A percentile compares a stretch with the other conserved stretches of the same genome.
phyloP scores from a whole-genome alignment of 148 eudicot genomes.

The Cornus florida region DNA sequence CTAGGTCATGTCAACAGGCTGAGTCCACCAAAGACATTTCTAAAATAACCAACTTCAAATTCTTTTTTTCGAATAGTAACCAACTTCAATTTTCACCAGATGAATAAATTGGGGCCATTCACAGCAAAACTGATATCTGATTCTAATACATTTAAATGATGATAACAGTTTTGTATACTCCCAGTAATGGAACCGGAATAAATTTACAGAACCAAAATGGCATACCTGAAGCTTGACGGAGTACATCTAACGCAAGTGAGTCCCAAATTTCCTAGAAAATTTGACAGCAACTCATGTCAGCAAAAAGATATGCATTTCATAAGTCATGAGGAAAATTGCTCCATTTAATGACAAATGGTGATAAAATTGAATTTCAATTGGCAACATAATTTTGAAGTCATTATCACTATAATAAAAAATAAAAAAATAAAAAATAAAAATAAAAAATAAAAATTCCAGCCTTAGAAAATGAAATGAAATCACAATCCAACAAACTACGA shows the following conservation, averaged over 20 bases:
- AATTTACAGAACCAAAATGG: background rate
- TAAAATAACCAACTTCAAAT: background rate
- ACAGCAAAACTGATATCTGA: background rate
- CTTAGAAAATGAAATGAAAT: too few species aligned
- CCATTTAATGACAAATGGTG: background rate
- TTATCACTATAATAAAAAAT: background rate
- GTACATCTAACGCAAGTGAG: conserved; percentile 72
- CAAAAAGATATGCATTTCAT: background rate
- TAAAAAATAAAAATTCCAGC: too few species aligned
- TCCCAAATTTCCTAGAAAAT: conserved; percentile 77
- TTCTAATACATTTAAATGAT: background rate
- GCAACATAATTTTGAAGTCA: background rate
- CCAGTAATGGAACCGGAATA: background rate
- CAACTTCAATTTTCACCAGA: background rate
- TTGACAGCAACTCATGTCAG: conserved; percentile 4
- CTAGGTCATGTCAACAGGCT: background rate
- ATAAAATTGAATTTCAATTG: background rate
- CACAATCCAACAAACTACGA: too few species aligned
- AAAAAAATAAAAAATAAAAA: too few species aligned
- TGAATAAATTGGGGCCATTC: too few species aligned
- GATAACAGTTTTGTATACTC: background rate
- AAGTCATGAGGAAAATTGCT: background rate
- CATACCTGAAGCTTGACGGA: conserved; percentile 82
- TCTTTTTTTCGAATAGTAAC: too few species aligned
- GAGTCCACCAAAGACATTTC: background rate